Evolutionary conservation across 2,329 filamentous ascomycete genomes (phyloP), one percentile per base, ranked within the genome.

Genomic region (Stachybotrys elegans): DNA sequence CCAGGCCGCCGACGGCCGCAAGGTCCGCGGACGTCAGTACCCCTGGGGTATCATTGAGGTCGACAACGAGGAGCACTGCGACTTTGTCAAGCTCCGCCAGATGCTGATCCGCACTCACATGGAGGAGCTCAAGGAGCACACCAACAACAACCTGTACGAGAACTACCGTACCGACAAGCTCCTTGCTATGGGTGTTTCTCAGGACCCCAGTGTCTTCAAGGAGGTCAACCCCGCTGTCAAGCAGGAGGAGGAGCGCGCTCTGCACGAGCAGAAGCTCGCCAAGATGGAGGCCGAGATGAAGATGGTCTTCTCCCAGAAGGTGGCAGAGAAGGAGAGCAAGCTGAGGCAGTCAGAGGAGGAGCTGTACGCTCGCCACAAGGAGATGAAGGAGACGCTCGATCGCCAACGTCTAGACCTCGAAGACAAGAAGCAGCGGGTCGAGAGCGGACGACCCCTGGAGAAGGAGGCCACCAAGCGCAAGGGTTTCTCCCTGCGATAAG

Each of bases 231-330:
- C 93, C 51, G 92, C 93, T 38, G 93, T 97, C 72, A 98, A 98
- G 85, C 93, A 98, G 73, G 93, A 98, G 70, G 93, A 98, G 75
- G 93, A 98, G 78, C 89, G 93, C 61, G 85, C 88, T 52, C 79
- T 98, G 57, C 93, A 98, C 79, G 93, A 98, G 75, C 91, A 96
- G 79, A 98, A 98, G 79, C 88, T 98, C 58, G 89, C 92, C 70
- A 98, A 98, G 88, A 98, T 98, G 93, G 93, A 98, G 72, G 84
- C 90, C 62, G 93, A 98, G 72, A 98, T 98, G 93, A 98, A 98
- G 88, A 95, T 96, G 88, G 93, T 98, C 57, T 98, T 98, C 89
- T 93, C 97, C 70, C 93, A 98, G 69, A 98, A 98, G 86, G 93
- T 98, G 23, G 84, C 89, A 55, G 93, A 98, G 72, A 98, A 98